A percentile compares a stretch with the other conserved stretches of the same genome.
These are phyloP conservation scores for Diaporthe batatas DNA, from an alignment of 2,329 filamentous ascomycete genomes.

Conservation along the genomic window DNA sequence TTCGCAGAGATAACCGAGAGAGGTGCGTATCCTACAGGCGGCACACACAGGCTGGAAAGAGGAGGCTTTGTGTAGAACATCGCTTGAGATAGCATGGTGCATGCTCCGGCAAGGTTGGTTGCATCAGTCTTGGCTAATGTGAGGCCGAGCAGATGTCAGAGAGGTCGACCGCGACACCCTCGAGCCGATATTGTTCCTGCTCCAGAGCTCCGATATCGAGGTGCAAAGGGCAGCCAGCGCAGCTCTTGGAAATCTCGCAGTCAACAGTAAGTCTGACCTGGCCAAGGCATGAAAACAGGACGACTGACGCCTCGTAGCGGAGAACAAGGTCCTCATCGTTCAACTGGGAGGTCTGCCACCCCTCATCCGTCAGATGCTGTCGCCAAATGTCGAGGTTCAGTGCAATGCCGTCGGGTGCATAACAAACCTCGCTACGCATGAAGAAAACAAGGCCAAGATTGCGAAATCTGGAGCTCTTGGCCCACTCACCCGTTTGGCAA, in stretches of 20 bases:
- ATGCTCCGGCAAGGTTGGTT: not conserved
- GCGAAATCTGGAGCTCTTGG: constrained; percentile 93
- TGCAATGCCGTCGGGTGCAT: constrained; percentile 99
- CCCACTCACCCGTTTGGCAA: constrained; percentile 90
- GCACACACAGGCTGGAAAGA: constrained; percentile 21
- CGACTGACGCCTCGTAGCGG: constrained; percentile 74
- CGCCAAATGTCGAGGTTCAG: constrained; percentile 96
- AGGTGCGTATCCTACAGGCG: constrained; percentile 70
- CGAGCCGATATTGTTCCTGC: constrained; percentile 93
- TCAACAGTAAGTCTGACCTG: constrained; percentile 80
- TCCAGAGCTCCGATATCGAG: constrained; percentile 96
- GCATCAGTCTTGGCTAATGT: constrained; percentile 36
- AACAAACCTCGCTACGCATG: constrained; percentile 96
- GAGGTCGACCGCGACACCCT: constrained; percentile 96
- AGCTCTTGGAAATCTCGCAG: constrained; percentile 93
- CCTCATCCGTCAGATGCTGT: constrained; percentile 98
- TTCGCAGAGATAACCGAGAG: constrained; percentile 99
- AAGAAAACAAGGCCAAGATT: constrained; percentile 99
- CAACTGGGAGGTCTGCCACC: constrained; percentile 90
- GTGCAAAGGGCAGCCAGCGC: constrained; percentile 97
- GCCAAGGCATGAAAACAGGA: not conserved
- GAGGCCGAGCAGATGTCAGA: constrained; percentile 79
- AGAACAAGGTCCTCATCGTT: constrained; percentile 98
- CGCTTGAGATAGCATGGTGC: not conserved
- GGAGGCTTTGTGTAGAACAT: not conserved